These are phyloP conservation scores for Lipomyces kockii DNA, from an alignment of 805 yeast genomes.

Conservation along the genomic window DNA sequence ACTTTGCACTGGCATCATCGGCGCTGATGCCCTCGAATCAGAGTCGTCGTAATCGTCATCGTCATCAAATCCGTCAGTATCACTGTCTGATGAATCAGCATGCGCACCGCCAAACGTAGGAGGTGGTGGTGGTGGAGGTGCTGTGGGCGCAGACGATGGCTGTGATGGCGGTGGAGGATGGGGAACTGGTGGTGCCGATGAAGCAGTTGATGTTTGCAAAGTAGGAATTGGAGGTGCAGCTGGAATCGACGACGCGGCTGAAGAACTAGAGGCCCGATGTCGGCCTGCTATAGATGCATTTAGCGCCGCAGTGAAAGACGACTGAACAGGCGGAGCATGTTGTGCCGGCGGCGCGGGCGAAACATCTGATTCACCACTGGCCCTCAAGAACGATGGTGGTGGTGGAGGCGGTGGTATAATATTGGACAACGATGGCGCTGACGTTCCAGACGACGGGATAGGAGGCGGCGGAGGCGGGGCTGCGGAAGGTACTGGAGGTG, in stretches of 20 bases:
- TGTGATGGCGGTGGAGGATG: conserved; percentile 45
- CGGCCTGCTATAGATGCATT: not conserved
- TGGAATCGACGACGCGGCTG: conserved; percentile 21
- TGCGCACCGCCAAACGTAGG: conserved; percentile 23
- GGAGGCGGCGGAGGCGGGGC: conserved; percentile 36
- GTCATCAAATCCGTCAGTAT: not conserved
- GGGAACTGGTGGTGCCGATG: conserved; percentile 41
- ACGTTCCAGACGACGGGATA: conserved; percentile 13
- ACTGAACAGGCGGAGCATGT: not conserved
- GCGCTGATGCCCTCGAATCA: conserved; percentile 44
- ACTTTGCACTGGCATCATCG: conserved; percentile 31
- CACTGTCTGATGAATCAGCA: conserved; percentile 16
- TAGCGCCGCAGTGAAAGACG: not conserved
- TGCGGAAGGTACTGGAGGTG: conserved; percentile 22
- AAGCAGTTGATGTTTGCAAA: conserved; percentile 13
- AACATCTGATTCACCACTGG: not conserved
- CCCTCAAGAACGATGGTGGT: conserved; percentile 21
- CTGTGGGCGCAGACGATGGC: conserved; percentile 38
- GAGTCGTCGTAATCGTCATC: conserved; percentile 34
- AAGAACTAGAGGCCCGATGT: conserved; percentile 21
- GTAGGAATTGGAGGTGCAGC: not conserved
- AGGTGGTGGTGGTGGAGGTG: conserved; percentile 47
- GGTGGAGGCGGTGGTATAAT: conserved; percentile 38
- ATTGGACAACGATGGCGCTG: conserved; percentile 10
- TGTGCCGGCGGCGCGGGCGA: conserved; percentile 10